Evolutionary conservation across 768 basidiomycete genomes (phyloP), one percentile per base, ranked within the genome.

Genomic region (Boletus fagicola): DNA sequence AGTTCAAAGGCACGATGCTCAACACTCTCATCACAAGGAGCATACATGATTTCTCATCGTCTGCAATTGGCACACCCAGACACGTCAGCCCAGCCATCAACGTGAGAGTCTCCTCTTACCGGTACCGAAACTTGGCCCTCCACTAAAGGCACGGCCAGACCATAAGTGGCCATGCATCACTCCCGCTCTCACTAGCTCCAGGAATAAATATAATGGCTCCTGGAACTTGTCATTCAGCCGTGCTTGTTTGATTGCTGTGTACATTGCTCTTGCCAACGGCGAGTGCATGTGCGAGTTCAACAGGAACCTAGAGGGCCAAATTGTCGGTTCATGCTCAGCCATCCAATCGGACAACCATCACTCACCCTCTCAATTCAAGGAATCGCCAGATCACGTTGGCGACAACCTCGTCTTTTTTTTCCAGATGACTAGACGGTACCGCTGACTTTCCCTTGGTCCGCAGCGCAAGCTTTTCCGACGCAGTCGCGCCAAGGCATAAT

Each of bases 341-440:
- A 48, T 36, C 50, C 54, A 47, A n/a, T 57, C n/a, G 9, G 60
- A 61, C 47, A 16, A 47, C 20, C 8, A 26, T 39, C 55, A 61
- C 56, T 70, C 74, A 96, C 95, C 94, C 94, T 74, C 97, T 80
- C 56, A 98, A 77, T 72, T 98, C 96, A 54, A 99, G 82, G 83
- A 98, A 98, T 52, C 96, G 85, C 95, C 95, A 98, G 54, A 99
- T 91, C 28, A 96, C 94, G 69, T 99, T 99, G 9, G 95, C 95
- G 4, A 99, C 97, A 0, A 97, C 80, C 72, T 99, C 97, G 65
- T 99, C 97, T 76, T 98, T 98, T 77, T 97, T 98, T 58, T 98
- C 96, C 28, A 99, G 80, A 16, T 85, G 81, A 7, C 65, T 66
- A 38, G 64, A 66, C 28, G 76, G 65, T 33, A 73, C 62, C 50